A percentile compares a stretch with the other conserved stretches of the same genome.
phyloP scores from a whole-genome alignment of 2,329 filamentous ascomycete genomes.

The Amylocarpus encephaloides region DNA sequence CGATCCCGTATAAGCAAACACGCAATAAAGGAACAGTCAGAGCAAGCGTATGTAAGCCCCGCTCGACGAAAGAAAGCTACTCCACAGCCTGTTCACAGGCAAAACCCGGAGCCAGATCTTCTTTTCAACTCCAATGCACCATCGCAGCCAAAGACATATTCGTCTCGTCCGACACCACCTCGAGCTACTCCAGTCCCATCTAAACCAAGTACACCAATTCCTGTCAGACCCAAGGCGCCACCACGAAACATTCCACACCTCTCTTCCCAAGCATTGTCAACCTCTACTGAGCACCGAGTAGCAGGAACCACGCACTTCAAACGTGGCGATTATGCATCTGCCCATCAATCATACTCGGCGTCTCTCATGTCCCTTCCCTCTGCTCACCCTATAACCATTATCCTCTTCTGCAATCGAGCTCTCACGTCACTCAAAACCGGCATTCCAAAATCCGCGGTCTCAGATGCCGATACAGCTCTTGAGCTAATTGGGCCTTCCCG shows the following conservation, averaged over 20 bases:
- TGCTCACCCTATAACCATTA: constrained; percentile 74
- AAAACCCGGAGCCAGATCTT: constrained; percentile 52
- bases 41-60: constrained; percentile 82
- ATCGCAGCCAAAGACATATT: constrained; percentile 28
- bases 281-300: constrained; percentile 70
- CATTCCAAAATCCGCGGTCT: constrained; percentile 79
- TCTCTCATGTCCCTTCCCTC: constrained; percentile 70
- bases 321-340: constrained; percentile 82
- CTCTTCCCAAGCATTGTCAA: constrained; percentile 61
- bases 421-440: constrained; percentile 87
- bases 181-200: constrained; percentile 36
- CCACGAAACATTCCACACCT: constrained; percentile 54
- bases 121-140: constrained; percentile 43
- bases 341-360: constrained; percentile 74
- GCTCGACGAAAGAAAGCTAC: constrained; percentile 68
- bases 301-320: constrained; percentile 88
- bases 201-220: constrained; percentile 39
- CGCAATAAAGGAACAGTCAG: constrained; percentile 70
- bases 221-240: constrained; percentile 40
- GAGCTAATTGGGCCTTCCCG: constrained; percentile 70
- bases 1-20: constrained; percentile 63
- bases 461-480: constrained; percentile 77
- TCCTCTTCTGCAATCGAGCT: constrained; percentile 88
- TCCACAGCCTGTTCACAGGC: constrained; percentile 30
- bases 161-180: constrained; percentile 31